A percentile compares a stretch with the other conserved stretches of the same genome.
Conservation (phyloP, 148 eudicot species). For the Fagopyrum homotropicum region DNA sequence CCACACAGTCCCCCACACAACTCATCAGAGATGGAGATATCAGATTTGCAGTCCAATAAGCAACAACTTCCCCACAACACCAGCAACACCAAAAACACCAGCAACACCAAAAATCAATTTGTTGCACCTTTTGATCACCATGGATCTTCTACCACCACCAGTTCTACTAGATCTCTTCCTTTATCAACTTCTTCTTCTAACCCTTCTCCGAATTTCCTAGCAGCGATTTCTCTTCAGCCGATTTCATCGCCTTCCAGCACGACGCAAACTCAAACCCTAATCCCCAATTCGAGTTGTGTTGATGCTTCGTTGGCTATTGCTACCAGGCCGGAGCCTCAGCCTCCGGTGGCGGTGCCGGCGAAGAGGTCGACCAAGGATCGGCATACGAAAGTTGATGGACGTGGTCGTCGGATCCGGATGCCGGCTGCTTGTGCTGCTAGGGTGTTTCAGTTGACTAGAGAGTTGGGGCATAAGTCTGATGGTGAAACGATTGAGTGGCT, state of each 20-base stretch:
- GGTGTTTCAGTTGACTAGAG: conserved; percentile 8
- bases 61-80: background rate
- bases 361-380: conserved; percentile 8
- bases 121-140: no score
- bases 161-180: background rate
- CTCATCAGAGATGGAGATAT: background rate
- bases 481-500: conserved; percentile 11
- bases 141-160: no score
- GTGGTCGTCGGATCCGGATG: conserved; percentile 11
- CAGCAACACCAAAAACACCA: background rate
- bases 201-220: background rate
- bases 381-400: conserved; percentile 2
- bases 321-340: background rate
- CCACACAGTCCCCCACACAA: background rate
- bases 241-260: no score
- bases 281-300: background rate
- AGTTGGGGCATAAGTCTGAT: conserved; percentile 5
- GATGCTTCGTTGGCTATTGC: conserved; percentile 7
- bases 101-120: background rate
- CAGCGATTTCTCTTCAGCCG: no score
- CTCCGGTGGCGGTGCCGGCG: background rate
- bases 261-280: background rate
- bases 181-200: background rate
- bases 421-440: conserved; percentile 9
- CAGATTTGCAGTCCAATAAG: background rate